Conservation (phyloP, 768 basidiomycete species). For the Hygrocybe punicea region DNA sequence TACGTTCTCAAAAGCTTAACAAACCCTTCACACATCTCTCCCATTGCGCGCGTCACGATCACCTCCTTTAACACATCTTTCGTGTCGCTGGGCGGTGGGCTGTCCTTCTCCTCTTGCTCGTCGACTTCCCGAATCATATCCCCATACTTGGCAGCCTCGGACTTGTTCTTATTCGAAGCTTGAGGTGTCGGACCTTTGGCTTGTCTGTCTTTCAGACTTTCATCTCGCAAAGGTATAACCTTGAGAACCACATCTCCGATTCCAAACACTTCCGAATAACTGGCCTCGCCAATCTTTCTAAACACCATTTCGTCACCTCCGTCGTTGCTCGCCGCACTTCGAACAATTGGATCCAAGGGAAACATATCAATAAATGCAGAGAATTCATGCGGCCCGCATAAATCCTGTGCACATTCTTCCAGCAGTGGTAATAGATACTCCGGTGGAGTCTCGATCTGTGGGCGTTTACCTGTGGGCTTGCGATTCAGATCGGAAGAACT, state of each 20-base stretch:
- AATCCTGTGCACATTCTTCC: slow-evolving; percentile 66
- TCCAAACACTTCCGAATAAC: slow-evolving; percentile 94
- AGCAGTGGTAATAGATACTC: slow-evolving; percentile 61
- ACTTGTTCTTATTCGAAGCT: slow-evolving; percentile 4
- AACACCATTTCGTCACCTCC: slow-evolving; percentile 37
- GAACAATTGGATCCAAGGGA: slow-evolving; percentile 65
- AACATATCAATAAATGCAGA: slow-evolving; percentile 81
- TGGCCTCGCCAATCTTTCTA: slow-evolving; percentile 92
- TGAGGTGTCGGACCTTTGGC: slow-evolving; percentile 1
- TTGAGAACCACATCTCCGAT: slow-evolving; percentile 88
- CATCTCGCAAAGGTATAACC: slow-evolving; percentile 72
- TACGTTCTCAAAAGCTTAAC: slow-evolving; percentile 78
- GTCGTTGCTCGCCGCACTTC: slow-evolving; percentile 15
- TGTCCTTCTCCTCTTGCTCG: slow-evolving; percentile 41
- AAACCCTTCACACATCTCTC: slow-evolving; percentile 73
- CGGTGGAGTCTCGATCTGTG: slow-evolving; percentile 33
- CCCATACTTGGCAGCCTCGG: slow-evolving; percentile 10
- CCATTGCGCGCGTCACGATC: slow-evolving; percentile 72
- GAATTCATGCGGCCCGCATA: slow-evolving; percentile 65
- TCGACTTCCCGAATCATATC: slow-evolving; percentile 5
- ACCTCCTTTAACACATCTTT: slow-evolving; percentile 79
- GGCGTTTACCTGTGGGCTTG: not conserved
- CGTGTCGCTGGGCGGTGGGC: slow-evolving; percentile 68
- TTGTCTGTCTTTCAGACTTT: slow-evolving; percentile 27
- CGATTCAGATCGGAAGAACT: slow-evolving; percentile 19